A percentile compares a stretch with the other conserved stretches of the same genome.
These are phyloP conservation scores for Phragmites australis DNA, from an alignment of 176 grass and related monocot genomes.

Conservation along the genomic window DNA sequence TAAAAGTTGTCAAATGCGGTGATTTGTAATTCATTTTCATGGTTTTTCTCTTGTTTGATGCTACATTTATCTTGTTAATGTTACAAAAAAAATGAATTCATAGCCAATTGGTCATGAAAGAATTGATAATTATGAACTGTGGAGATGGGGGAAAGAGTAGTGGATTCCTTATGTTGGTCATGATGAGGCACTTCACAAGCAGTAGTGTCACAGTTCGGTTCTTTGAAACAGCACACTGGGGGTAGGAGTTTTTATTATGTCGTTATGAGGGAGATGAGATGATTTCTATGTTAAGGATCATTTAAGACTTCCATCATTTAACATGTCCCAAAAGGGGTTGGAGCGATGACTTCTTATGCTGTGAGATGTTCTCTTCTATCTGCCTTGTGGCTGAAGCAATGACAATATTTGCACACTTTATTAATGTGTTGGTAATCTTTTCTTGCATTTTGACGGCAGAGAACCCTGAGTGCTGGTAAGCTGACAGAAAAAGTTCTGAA, in stretches of 20 bases:
- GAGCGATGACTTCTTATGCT: neutral
- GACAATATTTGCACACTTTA: neutral
- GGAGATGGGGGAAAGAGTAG: neutral
- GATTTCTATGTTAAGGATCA: neutral
- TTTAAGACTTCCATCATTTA: no score
- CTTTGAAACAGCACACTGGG: neutral
- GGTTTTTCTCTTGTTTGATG: neutral
- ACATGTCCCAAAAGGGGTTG: neutral
- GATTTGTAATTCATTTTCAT: neutral
- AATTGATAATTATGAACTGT: neutral
- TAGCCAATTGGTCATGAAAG: neutral
- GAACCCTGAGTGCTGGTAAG: conserved; percentile 82
- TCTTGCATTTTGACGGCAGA: conserved; percentile 45
- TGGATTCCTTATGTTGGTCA: neutral
- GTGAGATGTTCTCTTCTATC: neutral
- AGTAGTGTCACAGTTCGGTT: neutral
- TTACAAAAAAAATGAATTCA: neutral
- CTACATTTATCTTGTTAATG: neutral
- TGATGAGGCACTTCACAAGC: neutral
- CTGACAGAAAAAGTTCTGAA: conserved; percentile 84
- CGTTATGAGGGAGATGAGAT: neutral
- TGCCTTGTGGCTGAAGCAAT: neutral
- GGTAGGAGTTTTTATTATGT: neutral
- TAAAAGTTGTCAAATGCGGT: neutral
- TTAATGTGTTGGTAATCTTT: neutral